A percentile compares a stretch with the other conserved stretches of the same genome.
Evolutionary conservation across 805 yeast species (phyloP).

Genomic region (Naumovozyma baii): DNA sequence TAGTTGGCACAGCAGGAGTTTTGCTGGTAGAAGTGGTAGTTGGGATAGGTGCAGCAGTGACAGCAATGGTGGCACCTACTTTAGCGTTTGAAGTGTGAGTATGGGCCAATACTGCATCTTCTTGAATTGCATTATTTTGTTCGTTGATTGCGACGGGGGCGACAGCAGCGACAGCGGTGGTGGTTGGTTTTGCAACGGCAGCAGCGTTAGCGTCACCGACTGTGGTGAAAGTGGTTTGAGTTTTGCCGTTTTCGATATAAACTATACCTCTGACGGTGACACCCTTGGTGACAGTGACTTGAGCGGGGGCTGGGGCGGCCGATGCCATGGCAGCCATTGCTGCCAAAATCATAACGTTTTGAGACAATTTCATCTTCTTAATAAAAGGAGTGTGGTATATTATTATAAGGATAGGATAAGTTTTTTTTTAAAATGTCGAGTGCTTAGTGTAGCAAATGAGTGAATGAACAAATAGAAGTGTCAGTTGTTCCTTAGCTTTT

Average conservation of each 20-base stretch:
- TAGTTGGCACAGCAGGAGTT: conserved; percentile 7
- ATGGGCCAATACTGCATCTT: not conserved
- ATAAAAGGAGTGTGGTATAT: no score
- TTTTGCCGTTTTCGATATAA: conserved; percentile 19
- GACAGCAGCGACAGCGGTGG: conserved; percentile 9
- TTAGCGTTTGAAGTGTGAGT: conserved; percentile 2
- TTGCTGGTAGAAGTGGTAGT: conserved; percentile 3
- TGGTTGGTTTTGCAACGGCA: conserved; percentile 5
- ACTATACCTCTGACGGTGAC: conserved; percentile 22
- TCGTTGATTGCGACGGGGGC: conserved; percentile 8
- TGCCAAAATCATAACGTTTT: conserved; percentile 13
- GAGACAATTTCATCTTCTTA: conserved; percentile 19
- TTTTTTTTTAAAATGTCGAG: not conserved
- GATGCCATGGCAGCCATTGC: conserved; percentile 12
- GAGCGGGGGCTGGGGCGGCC: conserved; percentile 20
- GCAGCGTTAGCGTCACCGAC: conserved; percentile 8
- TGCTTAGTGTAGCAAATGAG: not conserved
- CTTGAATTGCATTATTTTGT: conserved; percentile 5
- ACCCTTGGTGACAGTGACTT: conserved; percentile 20
- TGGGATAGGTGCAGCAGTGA: not conserved
- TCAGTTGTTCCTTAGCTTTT: no score
- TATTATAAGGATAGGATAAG: not conserved
- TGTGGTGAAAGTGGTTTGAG: conserved; percentile 19
- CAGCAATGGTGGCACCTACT: conserved; percentile 6
- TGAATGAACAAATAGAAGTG: not conserved